phyloP scores from a whole-genome alignment of 495 filamentous ascomycete species.

The Xylaria curta region DNA sequence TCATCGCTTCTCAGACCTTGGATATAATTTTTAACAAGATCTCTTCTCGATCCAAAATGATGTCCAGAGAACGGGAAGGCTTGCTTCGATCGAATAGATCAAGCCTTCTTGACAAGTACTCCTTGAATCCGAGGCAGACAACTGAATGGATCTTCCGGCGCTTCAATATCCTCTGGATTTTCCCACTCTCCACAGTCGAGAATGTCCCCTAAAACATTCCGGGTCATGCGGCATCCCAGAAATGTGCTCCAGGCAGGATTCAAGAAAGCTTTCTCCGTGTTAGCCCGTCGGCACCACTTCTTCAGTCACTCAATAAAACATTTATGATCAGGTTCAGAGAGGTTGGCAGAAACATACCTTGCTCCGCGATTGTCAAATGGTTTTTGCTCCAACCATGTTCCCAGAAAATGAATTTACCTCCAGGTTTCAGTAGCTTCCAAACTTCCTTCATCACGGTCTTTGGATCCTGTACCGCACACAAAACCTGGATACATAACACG shows the following conservation, averaged over 20 bases:
- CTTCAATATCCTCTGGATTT: background rate
- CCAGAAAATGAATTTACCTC: background rate
- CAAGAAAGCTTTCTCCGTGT: background rate
- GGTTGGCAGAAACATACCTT: background rate
- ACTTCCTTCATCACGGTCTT: background rate
- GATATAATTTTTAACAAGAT: too few relatives aligned
- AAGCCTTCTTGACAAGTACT: background rate
- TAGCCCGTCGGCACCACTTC: too few relatives aligned
- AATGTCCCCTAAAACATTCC: background rate
- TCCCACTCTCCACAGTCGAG: background rate
- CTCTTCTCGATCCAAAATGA: too few relatives aligned
- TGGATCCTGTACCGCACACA: background rate
- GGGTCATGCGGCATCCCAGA: background rate
- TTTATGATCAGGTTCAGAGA: too few relatives aligned
- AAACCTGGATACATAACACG: background rate
- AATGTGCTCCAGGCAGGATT: background rate
- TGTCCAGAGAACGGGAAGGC: too few relatives aligned
- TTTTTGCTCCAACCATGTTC: background rate
- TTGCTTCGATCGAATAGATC: background rate
- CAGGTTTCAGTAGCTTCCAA: background rate
- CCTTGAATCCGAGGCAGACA: background rate
- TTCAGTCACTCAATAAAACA: too few relatives aligned
- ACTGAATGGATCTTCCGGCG: background rate
- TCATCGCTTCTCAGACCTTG: too few relatives aligned
- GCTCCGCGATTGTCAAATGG: background rate